Base-by-base conservation (phyloP, 768 basidiomycete genomes). In the Rhizopogon salebrosus region DNA sequence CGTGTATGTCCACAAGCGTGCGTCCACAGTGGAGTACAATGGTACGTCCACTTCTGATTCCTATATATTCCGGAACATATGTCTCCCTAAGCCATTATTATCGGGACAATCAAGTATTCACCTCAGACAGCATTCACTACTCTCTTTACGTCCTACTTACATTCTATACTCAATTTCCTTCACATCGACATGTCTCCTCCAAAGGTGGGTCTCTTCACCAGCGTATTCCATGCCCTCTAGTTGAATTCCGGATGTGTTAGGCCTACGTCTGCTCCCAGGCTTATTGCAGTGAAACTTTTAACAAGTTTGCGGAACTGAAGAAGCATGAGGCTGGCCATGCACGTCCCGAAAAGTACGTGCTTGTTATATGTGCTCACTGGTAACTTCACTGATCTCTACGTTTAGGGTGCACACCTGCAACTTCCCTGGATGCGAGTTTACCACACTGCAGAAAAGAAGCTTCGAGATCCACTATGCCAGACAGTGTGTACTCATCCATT, bases 281-380 rank as follows among this genome's bases (percentile, higher is more conserved):
- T 1, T 1, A 42, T 23, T 68, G 66, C 18, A 37, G 18, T 22
- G 20, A 22, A 41, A 39, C 35, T 39, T 67, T 66, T 16, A 14
- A 22, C 9, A 67, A 29, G 31, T 41, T 52, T 5, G 53, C 39
- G 7, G 57, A 67, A 18, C 52, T 67, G 26, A 63, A 35, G 27
- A 61, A 64, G 41, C 67, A 68, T 36, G 61, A 23, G 41, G 48
- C 29, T 10, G 48, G 43, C 0, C 66, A 68, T 35, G 48, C 55
- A 1, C 2, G 54, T 8, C 55, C 57, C 0, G 42, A 53, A 9
- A 51, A 43, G 62, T 64, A 39, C 1, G 60, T 36, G 4, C 2
- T 1, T 10, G 0, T 2, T 6, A 6, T 9, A 22, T 27, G 18
- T 11, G 31, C 38, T 9, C 36, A 18, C 24, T 11, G 53, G 45